These are phyloP conservation scores for Aspergillus novoparasiticus DNA, from an alignment of 2,329 filamentous ascomycete species.

Conservation along the genomic window DNA sequence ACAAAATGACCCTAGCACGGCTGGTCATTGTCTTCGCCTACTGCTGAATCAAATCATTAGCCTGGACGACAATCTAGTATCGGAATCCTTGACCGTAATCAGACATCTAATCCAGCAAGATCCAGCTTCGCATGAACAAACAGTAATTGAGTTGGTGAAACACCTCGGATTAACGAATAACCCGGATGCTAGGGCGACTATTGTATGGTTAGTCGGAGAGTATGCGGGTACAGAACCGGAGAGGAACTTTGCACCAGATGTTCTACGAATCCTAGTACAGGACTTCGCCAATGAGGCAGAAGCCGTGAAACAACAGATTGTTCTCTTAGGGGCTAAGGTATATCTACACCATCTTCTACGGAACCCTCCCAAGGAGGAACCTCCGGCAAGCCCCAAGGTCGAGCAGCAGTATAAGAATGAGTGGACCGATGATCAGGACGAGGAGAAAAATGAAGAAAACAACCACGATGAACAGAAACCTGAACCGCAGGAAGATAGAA, in stretches of 20 bases:
- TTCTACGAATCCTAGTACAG: slow-evolving; percentile 83
- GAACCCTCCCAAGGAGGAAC: slow-evolving; percentile 41
- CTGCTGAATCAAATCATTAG: slow-evolving; percentile 86
- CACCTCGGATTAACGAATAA: slow-evolving; percentile 88
- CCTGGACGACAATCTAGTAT: slow-evolving; percentile 82
- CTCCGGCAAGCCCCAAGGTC: slow-evolving; percentile 25
- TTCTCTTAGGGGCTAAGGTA: slow-evolving; percentile 92
- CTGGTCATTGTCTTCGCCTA: slow-evolving; percentile 77
- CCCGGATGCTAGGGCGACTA: slow-evolving; percentile 85
- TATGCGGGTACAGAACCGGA: slow-evolving; percentile 79
- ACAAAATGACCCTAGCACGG: slow-evolving; percentile 71
- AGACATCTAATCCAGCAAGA: slow-evolving; percentile 93
- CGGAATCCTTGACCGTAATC: slow-evolving; percentile 92
- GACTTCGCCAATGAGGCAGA: slow-evolving; percentile 84
- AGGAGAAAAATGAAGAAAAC: slow-evolving; percentile 27
- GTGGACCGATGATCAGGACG: slow-evolving; percentile 33
- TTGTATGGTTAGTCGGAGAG: slow-evolving; percentile 96
- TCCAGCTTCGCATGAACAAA: slow-evolving; percentile 76
- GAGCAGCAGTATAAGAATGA: slow-evolving; percentile 36
- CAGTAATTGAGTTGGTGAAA: slow-evolving; percentile 85
- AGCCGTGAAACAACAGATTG: slow-evolving; percentile 84
- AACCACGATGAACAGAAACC: slow-evolving; percentile 36
- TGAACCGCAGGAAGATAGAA: slow-evolving; percentile 56
- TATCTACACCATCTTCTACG: slow-evolving; percentile 80
- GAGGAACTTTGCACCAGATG: slow-evolving; percentile 90